phyloP scores from a whole-genome alignment of 352 stramenopile genomes.

The Phytophthora pisi region DNA sequence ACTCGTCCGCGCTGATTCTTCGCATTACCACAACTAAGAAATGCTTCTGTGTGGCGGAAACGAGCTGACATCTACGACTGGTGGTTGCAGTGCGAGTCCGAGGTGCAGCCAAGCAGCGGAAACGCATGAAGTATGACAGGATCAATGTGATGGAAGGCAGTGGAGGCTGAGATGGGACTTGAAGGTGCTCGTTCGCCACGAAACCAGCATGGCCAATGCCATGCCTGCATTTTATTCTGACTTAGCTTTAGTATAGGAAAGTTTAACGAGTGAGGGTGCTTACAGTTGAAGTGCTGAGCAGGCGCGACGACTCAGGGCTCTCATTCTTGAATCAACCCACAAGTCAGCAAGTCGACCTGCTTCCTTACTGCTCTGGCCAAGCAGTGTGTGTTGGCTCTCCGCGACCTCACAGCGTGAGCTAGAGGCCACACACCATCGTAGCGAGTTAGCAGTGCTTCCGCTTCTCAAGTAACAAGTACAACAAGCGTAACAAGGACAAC shows the following conservation, averaged over 20 bases:
- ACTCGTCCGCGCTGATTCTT: no score
- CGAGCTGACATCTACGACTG: not conserved
- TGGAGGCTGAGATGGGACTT: not conserved
- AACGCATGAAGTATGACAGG: not conserved
- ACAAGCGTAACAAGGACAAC: not conserved
- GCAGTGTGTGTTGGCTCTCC: constrained; percentile 15
- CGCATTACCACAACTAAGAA: no score
- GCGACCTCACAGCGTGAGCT: constrained; percentile 6
- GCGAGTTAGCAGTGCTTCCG: no score
- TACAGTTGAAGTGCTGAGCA: not conserved
- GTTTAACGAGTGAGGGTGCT: not conserved
- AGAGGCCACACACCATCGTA: not conserved
- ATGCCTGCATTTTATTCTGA: constrained; percentile 14
- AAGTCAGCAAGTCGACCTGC: constrained; percentile 5
- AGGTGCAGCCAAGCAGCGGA: not conserved
- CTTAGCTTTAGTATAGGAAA: constrained; percentile 15
- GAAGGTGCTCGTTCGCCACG: not conserved
- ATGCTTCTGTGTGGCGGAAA: not conserved
- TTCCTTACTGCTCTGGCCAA: constrained; percentile 14
- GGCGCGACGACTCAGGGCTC: not conserved
- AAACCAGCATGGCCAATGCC: constrained; percentile 11
- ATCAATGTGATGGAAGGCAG: constrained; percentile 1
- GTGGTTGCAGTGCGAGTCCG: not conserved
- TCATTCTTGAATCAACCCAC: constrained; percentile 19
- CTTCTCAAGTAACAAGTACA: not conserved